Percentiles rank a stretch among this genome's conserved stretches.
Evolutionary conservation across 225 moss, liverwort and hornwort genomes (phyloP).

Genomic region (Marchantia paleacea): DNA sequence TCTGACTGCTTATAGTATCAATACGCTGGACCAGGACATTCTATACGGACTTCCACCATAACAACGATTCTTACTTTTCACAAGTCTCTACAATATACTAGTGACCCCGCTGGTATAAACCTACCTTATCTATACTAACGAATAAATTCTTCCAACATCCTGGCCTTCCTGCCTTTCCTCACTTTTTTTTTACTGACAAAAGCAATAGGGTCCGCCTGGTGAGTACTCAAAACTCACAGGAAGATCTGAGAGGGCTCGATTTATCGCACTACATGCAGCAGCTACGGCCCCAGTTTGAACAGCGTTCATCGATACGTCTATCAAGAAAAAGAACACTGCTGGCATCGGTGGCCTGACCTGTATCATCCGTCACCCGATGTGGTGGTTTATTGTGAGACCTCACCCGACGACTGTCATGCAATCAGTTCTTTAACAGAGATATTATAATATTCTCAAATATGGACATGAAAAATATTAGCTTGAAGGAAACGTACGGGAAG

Average conservation of each 20-base stretch:
- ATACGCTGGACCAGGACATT: neutral
- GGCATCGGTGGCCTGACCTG: slow-evolving; percentile 98
- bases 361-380: neutral
- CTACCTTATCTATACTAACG: neutral
- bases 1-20: neutral
- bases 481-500: too few relatives aligned
- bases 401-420: neutral
- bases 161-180: neutral
- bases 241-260: slow-evolving; percentile 74
- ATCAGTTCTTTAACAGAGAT: too few relatives aligned
- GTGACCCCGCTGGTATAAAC: neutral
- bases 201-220: too few relatives aligned
- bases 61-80: neutral
- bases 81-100: neutral
- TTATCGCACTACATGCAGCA: slow-evolving; percentile 90
- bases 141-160: neutral
- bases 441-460: too few relatives aligned
- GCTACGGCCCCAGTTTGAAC: slow-evolving; percentile 83
- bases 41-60: neutral
- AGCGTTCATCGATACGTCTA: slow-evolving; percentile 90
- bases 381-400: neutral
- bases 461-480: too few relatives aligned
- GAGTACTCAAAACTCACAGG: slow-evolving; percentile 50
- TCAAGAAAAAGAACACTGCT: slow-evolving; percentile 81
- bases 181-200: neutral